phyloP scores from a whole-genome alignment of 2,329 filamentous ascomycete genomes.

The Calonectria fujianensis region DNA sequence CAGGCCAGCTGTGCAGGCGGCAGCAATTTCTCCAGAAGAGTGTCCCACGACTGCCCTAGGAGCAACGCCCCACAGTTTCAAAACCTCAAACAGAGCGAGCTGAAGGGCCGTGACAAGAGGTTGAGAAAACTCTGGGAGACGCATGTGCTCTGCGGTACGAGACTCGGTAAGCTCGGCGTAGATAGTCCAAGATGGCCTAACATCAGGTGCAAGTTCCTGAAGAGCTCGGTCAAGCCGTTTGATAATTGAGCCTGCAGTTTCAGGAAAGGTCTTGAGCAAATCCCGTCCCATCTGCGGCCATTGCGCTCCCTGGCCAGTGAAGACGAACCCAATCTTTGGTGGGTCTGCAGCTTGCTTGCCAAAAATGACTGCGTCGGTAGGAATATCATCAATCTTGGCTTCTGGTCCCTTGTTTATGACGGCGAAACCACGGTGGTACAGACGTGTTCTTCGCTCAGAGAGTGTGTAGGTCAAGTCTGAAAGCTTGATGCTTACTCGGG shows the following conservation, averaged over 20 bases:
- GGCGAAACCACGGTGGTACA: constrained; percentile 48
- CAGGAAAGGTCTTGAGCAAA: constrained; percentile 47
- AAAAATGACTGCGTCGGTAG: constrained; percentile 28
- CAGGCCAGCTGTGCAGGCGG: constrained; percentile 54
- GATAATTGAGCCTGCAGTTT: constrained; percentile 25
- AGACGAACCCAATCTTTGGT: constrained; percentile 53
- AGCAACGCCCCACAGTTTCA: constrained; percentile 52
- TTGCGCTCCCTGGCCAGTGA: constrained; percentile 63
- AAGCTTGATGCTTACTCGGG: constrained; percentile 47
- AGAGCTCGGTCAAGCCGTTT: constrained; percentile 15
- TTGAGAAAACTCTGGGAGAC: constrained; percentile 56
- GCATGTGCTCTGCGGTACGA: constrained; percentile 32
- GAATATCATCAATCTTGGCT: constrained; percentile 26
- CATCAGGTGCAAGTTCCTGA: constrained; percentile 6
- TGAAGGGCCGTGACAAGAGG: constrained; percentile 65
- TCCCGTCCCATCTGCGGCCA: constrained; percentile 60
- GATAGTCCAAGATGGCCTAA: constrained; percentile 40
- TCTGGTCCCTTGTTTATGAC: constrained; percentile 35
- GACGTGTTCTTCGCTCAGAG: constrained; percentile 43
- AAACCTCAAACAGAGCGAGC: constrained; percentile 61
- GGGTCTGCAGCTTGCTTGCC: constrained; percentile 27
- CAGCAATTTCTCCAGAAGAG: constrained; percentile 62
- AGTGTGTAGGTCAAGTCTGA: constrained; percentile 57
- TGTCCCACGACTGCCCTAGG: constrained; percentile 59
- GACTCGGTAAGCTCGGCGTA: constrained; percentile 46